Evolutionary conservation across 164 flowering plant species (phyloP).

Genomic region (Annona cherimola): DNA sequence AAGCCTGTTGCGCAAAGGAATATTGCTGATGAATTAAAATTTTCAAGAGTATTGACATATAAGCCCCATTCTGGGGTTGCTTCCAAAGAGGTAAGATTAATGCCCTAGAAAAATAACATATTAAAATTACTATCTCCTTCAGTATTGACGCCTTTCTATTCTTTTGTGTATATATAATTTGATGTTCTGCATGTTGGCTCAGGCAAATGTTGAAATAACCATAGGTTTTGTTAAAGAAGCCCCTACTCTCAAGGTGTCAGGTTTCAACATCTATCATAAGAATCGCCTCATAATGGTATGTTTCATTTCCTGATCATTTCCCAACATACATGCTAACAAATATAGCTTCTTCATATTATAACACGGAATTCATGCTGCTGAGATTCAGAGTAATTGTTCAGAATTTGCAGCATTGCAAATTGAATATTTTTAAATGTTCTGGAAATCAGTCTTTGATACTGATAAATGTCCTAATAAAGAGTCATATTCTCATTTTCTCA

Average conservation of each 20-base stretch:
- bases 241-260: slow-evolving; percentile 47
- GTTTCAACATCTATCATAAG: slow-evolving; percentile 87
- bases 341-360: too few species aligned
- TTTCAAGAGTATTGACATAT: slow-evolving; percentile 42
- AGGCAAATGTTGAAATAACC: slow-evolving; percentile 61
- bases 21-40: slow-evolving; percentile 62
- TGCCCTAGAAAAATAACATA: background rate
- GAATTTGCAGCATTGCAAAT: background rate
- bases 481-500: slow-evolving; percentile 29
- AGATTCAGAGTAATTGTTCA: too few species aligned
- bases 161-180: background rate
- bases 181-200: slow-evolving; percentile 1
- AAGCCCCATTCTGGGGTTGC: slow-evolving; percentile 52
- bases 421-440: background rate
- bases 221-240: slow-evolving; percentile 86
- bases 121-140: background rate
- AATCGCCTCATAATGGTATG: slow-evolving; percentile 92
- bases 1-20: slow-evolving; percentile 63
- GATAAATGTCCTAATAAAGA: background rate
- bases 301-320: background rate
- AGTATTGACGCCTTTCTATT: background rate
- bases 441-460: background rate
- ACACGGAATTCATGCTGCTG: too few species aligned
- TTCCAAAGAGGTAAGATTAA: slow-evolving; percentile 49
- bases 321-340: too few species aligned